Evolutionary conservation across 306 rosid species (phyloP).

Genomic region (Vigna unguiculata): DNA sequence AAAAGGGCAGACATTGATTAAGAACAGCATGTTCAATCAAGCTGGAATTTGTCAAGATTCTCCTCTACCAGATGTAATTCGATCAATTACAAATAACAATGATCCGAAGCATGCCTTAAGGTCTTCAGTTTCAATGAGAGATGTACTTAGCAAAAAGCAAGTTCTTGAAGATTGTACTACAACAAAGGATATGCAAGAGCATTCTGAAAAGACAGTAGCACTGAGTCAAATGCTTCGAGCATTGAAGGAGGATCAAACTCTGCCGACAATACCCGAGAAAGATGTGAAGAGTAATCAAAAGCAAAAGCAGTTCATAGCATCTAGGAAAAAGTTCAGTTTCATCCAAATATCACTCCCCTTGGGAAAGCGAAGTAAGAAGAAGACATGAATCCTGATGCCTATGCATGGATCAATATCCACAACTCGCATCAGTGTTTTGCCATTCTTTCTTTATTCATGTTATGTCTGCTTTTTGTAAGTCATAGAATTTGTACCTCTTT

Average conservation of each 20-base stretch:
- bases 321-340: conserved; percentile 90
- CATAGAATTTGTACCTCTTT: conserved; percentile 19
- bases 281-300: conserved; percentile 58
- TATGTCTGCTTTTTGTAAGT: conserved; percentile 8
- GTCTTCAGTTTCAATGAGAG: conserved; percentile 83
- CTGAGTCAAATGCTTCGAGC: conserved; percentile 94
- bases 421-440: conserved; percentile 34
- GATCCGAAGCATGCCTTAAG: conserved; percentile 60
- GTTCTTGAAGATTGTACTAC: conserved; percentile 57
- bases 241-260: conserved; percentile 68
- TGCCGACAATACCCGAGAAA: conserved; percentile 64
- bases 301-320: conserved; percentile 61
- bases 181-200: conserved; percentile 58
- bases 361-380: conserved; percentile 73
- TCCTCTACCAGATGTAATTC: conserved; percentile 46
- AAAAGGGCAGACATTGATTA: conserved; percentile 46
- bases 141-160: conserved; percentile 84
- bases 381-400: conserved; percentile 53
- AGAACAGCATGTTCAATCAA: conserved; percentile 51
- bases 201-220: conserved; percentile 71
- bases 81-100: conserved; percentile 35
- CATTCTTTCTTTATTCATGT: conserved; percentile 41
- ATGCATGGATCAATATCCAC: conserved; percentile 37
- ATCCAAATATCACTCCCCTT: conserved; percentile 85
- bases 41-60: conserved; percentile 51